phyloP scores from a whole-genome alignment of 73 alveolate species.

The Paramecium sexaurelia region DNA sequence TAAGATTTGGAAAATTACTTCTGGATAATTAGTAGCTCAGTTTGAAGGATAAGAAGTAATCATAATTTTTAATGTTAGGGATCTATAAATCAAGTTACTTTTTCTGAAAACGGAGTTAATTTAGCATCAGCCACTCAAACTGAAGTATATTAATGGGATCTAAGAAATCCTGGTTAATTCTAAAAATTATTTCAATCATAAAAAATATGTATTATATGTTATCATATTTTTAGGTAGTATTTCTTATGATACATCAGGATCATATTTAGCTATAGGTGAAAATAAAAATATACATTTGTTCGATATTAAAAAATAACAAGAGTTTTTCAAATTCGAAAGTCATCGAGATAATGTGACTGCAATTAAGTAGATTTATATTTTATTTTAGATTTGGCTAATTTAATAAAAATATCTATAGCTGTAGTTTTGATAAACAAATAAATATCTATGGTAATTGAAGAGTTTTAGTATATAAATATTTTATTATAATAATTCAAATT shows the following conservation, averaged over 20 bases:
- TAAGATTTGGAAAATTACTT: constrained; percentile 50
- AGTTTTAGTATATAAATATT: background rate
- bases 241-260: constrained; percentile 1
- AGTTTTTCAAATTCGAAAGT: background rate
- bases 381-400: background rate
- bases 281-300: background rate
- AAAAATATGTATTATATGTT: background rate
- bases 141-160: background rate
- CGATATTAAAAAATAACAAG: background rate
- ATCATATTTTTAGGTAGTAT: background rate
- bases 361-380: background rate
- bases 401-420: background rate
- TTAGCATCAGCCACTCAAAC: background rate
- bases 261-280: constrained; percentile 14
- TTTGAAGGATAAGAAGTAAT: constrained; percentile 17
- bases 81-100: background rate
- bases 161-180: constrained; percentile 7
- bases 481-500: background rate
- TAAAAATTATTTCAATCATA: background rate
- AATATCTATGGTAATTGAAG: constrained; percentile 44
- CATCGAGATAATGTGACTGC: constrained; percentile 39
- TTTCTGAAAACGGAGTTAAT: constrained; percentile 22
- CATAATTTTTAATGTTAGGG: background rate
- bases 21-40: background rate
- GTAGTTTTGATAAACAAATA: background rate